Percentiles rank a stretch among this genome's conserved stretches.
These are phyloP conservation scores for Cordia subcordata DNA, from an alignment of 257 asterid species.

Conservation along the genomic window DNA sequence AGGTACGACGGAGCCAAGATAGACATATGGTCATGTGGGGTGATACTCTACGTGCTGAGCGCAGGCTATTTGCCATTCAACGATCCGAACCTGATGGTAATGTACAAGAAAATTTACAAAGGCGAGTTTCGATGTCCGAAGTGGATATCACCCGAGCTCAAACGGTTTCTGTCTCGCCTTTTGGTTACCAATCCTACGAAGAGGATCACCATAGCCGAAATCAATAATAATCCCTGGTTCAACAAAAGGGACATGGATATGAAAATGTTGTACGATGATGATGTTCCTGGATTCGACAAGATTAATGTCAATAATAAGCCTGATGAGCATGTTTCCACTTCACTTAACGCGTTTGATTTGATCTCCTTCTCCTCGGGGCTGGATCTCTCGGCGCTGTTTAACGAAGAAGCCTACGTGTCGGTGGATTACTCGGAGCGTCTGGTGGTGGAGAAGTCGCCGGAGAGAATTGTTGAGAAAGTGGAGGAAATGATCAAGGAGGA, in stretches of 20 bases:
- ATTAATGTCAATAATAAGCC: background rate
- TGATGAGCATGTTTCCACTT: conserved; percentile 13
- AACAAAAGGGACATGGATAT: conserved; percentile 22
- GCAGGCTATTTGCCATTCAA: conserved; percentile 55
- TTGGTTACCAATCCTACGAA: conserved; percentile 35
- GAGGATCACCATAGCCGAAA: conserved; percentile 41
- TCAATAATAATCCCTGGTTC: conserved; percentile 44
- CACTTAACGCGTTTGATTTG: conserved; percentile 42
- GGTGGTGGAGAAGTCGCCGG: conserved; percentile 30
- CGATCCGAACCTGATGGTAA: conserved; percentile 41
- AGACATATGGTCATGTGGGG: conserved; percentile 55
- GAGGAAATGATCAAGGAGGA: conserved; percentile 28
- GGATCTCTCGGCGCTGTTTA: conserved; percentile 33
- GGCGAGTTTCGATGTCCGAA: conserved; percentile 49
- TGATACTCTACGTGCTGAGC: conserved; percentile 34
- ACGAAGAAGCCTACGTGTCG: conserved; percentile 9
- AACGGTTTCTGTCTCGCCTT: conserved; percentile 31
- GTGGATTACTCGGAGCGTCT: conserved; percentile 30
- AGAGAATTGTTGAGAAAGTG: conserved; percentile 26
- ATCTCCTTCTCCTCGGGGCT: conserved; percentile 44
- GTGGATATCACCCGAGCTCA: conserved; percentile 44
- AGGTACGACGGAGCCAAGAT: conserved; percentile 45
- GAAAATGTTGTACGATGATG: conserved; percentile 5
- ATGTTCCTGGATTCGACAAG: background rate
- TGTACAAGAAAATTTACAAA: conserved; percentile 45